Base-by-base conservation (phyloP, 345 rosid species). In the Sonneratia alba region DNA sequence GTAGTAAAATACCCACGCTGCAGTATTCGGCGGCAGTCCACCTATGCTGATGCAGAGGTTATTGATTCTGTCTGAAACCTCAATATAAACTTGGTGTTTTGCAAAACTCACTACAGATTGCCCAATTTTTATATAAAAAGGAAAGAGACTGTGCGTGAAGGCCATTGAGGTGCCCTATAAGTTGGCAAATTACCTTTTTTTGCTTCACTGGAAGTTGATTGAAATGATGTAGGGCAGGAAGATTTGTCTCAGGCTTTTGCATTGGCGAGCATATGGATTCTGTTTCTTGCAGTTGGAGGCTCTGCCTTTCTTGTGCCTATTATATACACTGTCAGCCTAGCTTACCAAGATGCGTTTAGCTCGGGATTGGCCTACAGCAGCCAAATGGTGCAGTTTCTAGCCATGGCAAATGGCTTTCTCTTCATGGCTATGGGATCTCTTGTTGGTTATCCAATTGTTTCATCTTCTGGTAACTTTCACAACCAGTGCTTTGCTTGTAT, bases 31-130 rank as follows among this genome's bases (percentile, higher is more conserved):
- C 83, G 89, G 65, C 97, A 91, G 24, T 87, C 96, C 3, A 83
- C 95, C 0, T 95, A 91, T 79, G 82, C 97, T 13, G 99, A 95
- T 85, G 97, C 97, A 69, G 91, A 91, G 97, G 97, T 94, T n/a
- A n/a, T n/a, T n/a, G 85, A 83, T 74, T 68, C 37, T 74, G 57
- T 74, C 71, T 15, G 49, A 68, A 68, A 8, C 66, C 51, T 18
- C 11, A 40, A 14, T 16, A 36, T 38, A 15, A 32, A 64, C 5
- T 32, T 34, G 66, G 37, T 62, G 0, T 62, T 62, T 27, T 62
- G 12, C 15, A 11, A 24, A 27, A 3, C 18, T 27, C 6, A 27
- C 15, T 32, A 13, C 16, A 9, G 13, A 9, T 32, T 62, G 18
- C 32, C 0, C 62, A 56, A 56, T 1, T 22, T 15, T 62, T 13